A percentile compares a stretch with the other conserved stretches of the same genome.
phyloP scores from a whole-genome alignment of 1,284 basidiomycete species.

The Earliella scabrosa region DNA sequence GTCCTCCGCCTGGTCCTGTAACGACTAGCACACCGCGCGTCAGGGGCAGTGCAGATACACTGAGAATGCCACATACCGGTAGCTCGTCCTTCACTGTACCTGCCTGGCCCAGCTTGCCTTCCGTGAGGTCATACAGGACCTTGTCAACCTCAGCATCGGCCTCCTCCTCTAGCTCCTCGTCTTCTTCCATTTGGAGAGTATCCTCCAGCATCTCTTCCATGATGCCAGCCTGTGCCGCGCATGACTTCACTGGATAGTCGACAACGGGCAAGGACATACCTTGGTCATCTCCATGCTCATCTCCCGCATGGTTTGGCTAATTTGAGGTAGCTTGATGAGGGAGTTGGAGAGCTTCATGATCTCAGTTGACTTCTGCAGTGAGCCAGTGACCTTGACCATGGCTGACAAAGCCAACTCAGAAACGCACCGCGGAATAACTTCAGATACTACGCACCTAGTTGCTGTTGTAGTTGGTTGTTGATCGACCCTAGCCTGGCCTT shows the following conservation, averaged over 20 bases:
- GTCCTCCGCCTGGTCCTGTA: conserved; percentile 69
- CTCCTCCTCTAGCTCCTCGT: conserved; percentile 95
- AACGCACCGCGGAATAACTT: no score
- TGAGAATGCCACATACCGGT: conserved; percentile 63
- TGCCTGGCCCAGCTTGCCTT: conserved; percentile 91
- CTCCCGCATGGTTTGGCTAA: conserved; percentile 92
- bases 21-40: conserved; percentile 40
- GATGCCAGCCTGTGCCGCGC: conserved; percentile 74
- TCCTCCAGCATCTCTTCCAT: conserved; percentile 95
- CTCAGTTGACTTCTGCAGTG: conserved; percentile 96
- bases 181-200: conserved; percentile 85
- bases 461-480: conserved; percentile 88
- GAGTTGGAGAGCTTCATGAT: conserved; percentile 98
- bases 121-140: conserved; percentile 93
- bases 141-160: conserved; percentile 98
- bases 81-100: conserved; percentile 75
- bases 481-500: conserved; percentile 96
- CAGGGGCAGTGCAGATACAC: background rate
- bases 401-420: conserved; percentile 53
- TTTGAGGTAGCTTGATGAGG: conserved; percentile 90
- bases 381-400: conserved; percentile 96
- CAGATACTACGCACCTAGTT: conserved; percentile 90
- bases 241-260: background rate
- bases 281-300: conserved; percentile 99
- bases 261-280: conserved; percentile 45